Evolutionary conservation across 352 stramenopile genomes (phyloP), one percentile per base, ranked within the genome.

Genomic region (Phytophthora meadii): DNA sequence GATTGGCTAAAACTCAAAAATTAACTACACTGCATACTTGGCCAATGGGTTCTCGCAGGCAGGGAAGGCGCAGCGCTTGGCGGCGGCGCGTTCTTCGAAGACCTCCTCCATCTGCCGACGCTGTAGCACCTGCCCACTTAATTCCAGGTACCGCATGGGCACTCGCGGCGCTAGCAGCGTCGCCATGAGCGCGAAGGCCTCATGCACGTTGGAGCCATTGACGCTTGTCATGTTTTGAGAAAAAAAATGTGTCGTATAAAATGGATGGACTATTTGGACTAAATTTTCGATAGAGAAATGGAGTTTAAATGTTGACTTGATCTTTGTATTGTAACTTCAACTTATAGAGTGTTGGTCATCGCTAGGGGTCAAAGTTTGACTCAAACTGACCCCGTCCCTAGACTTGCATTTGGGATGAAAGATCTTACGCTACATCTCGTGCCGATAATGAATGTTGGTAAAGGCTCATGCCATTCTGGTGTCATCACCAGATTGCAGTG

Each of bases 151-250:
- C 30, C 62, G 76, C 49, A 88, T 17, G 12, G 88, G 82, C 24
- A 95, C 84, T 25, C 46, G 51, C 1, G 85, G 82, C 44, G 72
- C 83, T 34, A 95, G 74, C 6, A 95, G 73, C 70, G 86, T 88
- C 37, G 85, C 79, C 85, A 93, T 93, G 53, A 95, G 77, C 52
- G 75, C 64, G 74, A 93, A 95, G 11, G 83, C 79, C 61, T 95
- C 88, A 39, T 87, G 82, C 36, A 92, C 81, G 63, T 49, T 92
- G 24, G 86, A 92, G 57, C 82, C 73, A 53, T 68, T 57, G 5
- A 70, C 42, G 15, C 53, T 77, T 8, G 62, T 56, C 69, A 77
- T 77, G 59, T 44, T 68, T 34, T 30, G 49, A 30, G 19, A 19
- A 19, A 17, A 25, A 8, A 42, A 42, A n/a, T 42, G 37, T 6